Evolutionary conservation across 129 eudicot genomes (phyloP), one percentile per base, ranked within the genome.

Genomic region (Escallonia rubra): DNA sequence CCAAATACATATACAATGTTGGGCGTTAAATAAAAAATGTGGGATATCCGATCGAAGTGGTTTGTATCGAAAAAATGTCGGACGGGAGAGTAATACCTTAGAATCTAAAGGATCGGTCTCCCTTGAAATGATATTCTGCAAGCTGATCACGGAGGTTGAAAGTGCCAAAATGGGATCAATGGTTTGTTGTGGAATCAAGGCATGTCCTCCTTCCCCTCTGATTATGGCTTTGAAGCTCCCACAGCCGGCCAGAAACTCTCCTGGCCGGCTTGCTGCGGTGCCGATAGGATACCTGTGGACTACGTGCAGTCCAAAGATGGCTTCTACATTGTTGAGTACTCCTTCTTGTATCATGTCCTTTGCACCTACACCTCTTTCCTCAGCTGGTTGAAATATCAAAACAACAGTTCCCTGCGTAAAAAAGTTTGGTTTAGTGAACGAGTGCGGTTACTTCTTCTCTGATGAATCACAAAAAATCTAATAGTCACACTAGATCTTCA

Each of bases 361-460:
- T 23, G 91, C 96, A 13, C 91, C 96, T 68, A 70, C 86, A 2
- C 91, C 91, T 68, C 50, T 61, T 61, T 88, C 96, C 73, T 85
- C 96, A 4, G 91, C 89, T 69, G 96, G 96, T 76, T 88, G 96
- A 75, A 88, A 88, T 57, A 88, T 77, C 46, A 88, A 64, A 64
- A 79, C 47, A 68, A 79, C 85, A 0, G 90, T 86, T 7, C 95
- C 90, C 90, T 87, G 66, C 64, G 14, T 54, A 8, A 54, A 54
- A 54, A 23, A 23, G 34, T 23, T 23, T 23, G 34, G 34, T 23
- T 23, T 23, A 23, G 34, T 23, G 34, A 23, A 23, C 34, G 34
- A 23, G 34, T 23, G 34, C 34, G 0, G 34, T 23, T 23, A 0
- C 34, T 23, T 23, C 34, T 23, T 23, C 34, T 23, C 34, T 0